Conservation (phyloP, 2,329 filamentous ascomycete genomes). For the Cryphonectria radicalis region DNA sequence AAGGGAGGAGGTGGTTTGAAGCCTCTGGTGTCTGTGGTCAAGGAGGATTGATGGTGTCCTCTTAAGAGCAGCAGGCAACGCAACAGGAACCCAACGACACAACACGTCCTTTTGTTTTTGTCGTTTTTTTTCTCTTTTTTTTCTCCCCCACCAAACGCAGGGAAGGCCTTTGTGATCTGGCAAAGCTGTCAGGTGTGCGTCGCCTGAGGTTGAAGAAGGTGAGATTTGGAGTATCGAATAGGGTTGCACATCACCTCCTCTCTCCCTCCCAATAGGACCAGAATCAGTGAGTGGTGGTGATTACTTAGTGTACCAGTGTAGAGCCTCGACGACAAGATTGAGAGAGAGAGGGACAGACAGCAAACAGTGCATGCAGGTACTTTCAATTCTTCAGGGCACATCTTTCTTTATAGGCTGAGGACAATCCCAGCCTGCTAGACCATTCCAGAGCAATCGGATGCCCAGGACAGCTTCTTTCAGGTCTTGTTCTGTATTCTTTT, state of each 20-base stretch:
- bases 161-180: not conserved
- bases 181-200: not conserved
- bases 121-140: not conserved
- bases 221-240: not conserved
- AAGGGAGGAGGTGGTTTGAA: not conserved
- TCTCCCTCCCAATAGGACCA: too few species aligned
- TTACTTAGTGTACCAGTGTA: not conserved
- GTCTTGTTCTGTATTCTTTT: not conserved
- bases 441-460: not conserved
- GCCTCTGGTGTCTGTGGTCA: not conserved
- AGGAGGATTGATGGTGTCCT: not conserved
- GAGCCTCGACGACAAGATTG: not conserved
- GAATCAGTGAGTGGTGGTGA: not conserved
- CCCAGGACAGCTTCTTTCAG: not conserved
- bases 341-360: not conserved
- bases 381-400: not conserved
- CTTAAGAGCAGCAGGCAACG: not conserved
- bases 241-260: not conserved
- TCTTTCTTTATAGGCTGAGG: conserved; percentile 1
- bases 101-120: not conserved
- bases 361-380: not conserved
- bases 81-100: not conserved
- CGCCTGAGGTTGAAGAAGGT: not conserved
- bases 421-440: not conserved
- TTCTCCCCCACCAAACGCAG: not conserved